A percentile compares a stretch with the other conserved stretches of the same genome.
Evolutionary conservation across 2,329 filamentous ascomycete species (phyloP).

Genomic region (Coniochaeta sp.): DNA sequence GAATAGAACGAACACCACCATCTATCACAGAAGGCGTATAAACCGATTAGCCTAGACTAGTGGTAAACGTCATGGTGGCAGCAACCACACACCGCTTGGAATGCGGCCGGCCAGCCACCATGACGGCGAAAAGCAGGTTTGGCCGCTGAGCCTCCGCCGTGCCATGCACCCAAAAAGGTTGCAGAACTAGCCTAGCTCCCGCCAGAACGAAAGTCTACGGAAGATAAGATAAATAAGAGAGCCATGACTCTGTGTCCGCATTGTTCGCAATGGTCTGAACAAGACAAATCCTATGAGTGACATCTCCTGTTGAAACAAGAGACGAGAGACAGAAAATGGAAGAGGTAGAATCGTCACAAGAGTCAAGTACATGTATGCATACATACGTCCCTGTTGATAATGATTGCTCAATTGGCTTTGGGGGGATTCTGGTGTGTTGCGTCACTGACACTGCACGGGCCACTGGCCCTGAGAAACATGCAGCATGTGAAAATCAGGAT

Average conservation of each 20-base stretch:
- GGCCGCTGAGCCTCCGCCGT: background rate
- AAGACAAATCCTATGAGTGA: background rate
- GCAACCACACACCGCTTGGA: background rate
- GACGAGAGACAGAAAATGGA: background rate
- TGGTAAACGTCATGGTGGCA: background rate
- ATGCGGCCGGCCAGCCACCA: conserved; percentile 1
- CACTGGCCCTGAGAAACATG: background rate
- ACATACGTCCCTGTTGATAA: too few species aligned
- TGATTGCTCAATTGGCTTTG: background rate
- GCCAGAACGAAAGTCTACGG: background rate
- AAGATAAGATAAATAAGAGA: background rate
- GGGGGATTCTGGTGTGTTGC: background rate
- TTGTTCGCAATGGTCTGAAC: too few species aligned
- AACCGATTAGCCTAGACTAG: background rate
- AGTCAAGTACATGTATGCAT: too few species aligned
- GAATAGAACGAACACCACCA: background rate
- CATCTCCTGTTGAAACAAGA: background rate
- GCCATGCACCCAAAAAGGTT: background rate
- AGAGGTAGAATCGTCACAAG: background rate
- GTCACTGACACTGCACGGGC: background rate
- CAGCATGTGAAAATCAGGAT: background rate
- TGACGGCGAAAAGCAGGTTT: conserved; percentile 4
- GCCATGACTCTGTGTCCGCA: background rate
- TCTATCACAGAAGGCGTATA: background rate
- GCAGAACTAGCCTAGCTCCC: background rate